A percentile compares a stretch with the other conserved stretches of the same genome.
Conservation (phyloP, 306 rosid genomes). For the Sophora flavescens region DNA sequence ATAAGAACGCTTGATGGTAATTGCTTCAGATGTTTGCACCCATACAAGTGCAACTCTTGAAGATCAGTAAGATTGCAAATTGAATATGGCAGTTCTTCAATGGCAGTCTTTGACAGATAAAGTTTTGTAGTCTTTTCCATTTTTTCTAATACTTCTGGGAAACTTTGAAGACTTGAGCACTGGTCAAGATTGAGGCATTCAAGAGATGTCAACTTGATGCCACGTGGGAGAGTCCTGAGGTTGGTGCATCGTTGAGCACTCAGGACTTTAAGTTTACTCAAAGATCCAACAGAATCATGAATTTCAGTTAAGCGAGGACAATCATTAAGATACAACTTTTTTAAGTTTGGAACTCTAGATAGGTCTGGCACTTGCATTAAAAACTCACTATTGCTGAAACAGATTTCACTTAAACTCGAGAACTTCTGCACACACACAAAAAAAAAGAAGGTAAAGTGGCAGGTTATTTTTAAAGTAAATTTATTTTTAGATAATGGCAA, state of each 20-base stretch:
- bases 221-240: neutral
- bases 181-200: neutral
- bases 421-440: neutral
- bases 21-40: neutral
- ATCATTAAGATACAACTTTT: neutral
- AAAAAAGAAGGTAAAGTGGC: too few species aligned
- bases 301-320: neutral
- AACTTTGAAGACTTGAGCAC: neutral
- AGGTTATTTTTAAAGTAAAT: too few species aligned
- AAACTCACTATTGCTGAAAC: neutral
- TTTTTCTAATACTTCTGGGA: neutral
- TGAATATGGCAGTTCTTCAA: neutral
- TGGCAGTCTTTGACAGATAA: neutral
- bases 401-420: neutral
- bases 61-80: neutral
- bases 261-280: neutral
- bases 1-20: neutral
- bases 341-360: neutral
- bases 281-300: constrained; percentile 4
- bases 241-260: constrained; percentile 9
- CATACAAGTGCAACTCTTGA: neutral
- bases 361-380: neutral
- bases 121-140: neutral
- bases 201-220: neutral
- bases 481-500: too few species aligned